Percentiles rank a stretch among this genome's conserved stretches.
phyloP scores from a whole-genome alignment of 139 green algal species.

The Chlamydomonas eustigma region DNA sequence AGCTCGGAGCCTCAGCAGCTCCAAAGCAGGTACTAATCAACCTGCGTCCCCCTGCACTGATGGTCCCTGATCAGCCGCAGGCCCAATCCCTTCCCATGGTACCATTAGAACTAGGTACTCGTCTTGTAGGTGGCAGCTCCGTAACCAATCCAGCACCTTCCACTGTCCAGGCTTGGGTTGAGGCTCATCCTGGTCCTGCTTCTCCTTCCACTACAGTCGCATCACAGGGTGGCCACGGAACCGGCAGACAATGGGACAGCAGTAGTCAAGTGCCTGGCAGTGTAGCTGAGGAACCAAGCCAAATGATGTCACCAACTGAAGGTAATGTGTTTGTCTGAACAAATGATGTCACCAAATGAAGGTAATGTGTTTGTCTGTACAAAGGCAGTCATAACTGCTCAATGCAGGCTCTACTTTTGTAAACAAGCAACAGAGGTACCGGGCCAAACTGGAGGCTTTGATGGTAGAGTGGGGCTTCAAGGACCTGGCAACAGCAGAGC shows the following conservation, averaged over 20 bases:
- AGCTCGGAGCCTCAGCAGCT: no score
- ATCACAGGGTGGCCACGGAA: background rate
- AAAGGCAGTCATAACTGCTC: background rate
- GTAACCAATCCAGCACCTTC: no score
- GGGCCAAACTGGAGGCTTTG: constrained; percentile 34
- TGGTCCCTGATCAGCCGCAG: no score
- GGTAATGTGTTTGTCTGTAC: background rate
- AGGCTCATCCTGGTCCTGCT: background rate
- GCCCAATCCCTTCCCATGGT: no score
- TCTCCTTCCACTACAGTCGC: background rate
- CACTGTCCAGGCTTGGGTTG: background rate
- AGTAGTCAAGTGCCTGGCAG: background rate
- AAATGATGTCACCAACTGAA: background rate
- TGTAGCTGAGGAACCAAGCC: background rate
- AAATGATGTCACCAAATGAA: background rate
- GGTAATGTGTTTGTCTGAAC: background rate
- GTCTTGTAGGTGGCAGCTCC: no score
- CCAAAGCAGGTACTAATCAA: no score
- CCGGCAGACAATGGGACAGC: background rate
- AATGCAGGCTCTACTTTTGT: background rate
- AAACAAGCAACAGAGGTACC: constrained; percentile 12
- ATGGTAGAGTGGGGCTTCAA: constrained; percentile 58
- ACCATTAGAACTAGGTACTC: no score
- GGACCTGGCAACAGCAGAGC: constrained; percentile 50
- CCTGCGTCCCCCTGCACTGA: no score